Percentiles rank a stretch among this genome's conserved stretches.
Conservation (phyloP, 805 yeast species). For the Torulaspora indica region DNA sequence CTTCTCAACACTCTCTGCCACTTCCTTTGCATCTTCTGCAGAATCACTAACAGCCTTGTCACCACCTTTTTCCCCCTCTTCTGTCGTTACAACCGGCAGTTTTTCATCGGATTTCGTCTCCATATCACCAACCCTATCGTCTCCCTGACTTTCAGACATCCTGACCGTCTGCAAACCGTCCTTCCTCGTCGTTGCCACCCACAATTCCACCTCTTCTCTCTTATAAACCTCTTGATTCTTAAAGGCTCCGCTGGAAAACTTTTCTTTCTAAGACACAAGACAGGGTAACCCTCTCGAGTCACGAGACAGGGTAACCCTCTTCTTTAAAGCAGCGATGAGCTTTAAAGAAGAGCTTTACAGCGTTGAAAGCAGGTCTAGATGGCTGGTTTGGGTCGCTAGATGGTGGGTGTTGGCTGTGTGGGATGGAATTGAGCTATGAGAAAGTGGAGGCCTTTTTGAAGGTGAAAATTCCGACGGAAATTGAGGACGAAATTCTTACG, state of each 20-base stretch:
- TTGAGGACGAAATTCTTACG: slow-evolving; percentile 45
- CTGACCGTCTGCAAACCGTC: not conserved
- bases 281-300: not conserved
- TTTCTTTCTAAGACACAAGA: slow-evolving; percentile 1
- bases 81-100: not conserved
- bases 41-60: not conserved
- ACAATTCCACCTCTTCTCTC: not conserved
- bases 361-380: not conserved
- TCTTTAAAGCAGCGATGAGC: slow-evolving; percentile 2
- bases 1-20: not conserved
- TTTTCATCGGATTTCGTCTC: not conserved
- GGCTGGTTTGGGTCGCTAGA: not conserved
- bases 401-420: not conserved
- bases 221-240: not conserved
- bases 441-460: slow-evolving; percentile 32
- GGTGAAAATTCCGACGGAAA: slow-evolving; percentile 38
- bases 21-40: not conserved
- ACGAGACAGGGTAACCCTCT: not conserved
- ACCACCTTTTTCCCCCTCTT: not conserved
- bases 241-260: slow-evolving; percentile 2
- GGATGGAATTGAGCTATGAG: slow-evolving; percentile 18
- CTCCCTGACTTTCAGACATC: slow-evolving; percentile 3
- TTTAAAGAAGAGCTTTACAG: not conserved
- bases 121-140: not conserved
- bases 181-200: not conserved